These are phyloP conservation scores for Thermochaetoides dissita DNA, from an alignment of 2,329 filamentous ascomycete genomes.

Conservation along the genomic window DNA sequence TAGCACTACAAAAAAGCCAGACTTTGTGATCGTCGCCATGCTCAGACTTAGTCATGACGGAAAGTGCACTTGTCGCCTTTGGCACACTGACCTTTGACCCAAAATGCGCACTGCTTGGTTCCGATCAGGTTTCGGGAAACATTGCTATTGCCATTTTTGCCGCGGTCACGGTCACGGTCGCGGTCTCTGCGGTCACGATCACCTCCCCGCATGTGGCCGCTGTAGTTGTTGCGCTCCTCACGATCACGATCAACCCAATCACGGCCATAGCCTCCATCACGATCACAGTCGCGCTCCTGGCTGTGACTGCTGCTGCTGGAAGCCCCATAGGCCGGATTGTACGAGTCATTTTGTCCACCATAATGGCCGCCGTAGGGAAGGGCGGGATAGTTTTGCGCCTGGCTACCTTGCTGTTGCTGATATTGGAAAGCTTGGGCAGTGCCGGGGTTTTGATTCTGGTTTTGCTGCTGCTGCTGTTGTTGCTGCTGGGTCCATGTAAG, in stretches of 20 bases:
- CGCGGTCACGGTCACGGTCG: conserved; percentile 10
- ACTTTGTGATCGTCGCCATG: too few species aligned
- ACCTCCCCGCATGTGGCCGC: conserved; percentile 18
- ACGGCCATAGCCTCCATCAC: not conserved
- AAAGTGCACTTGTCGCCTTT: conserved; percentile 64
- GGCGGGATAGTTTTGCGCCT: not conserved
- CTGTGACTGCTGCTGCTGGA: too few species aligned
- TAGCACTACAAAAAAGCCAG: too few species aligned
- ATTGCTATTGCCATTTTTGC: conserved; percentile 10
- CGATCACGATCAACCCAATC: conserved; percentile 2
- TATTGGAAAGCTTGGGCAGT: too few species aligned
- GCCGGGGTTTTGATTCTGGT: too few species aligned
- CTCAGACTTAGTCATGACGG: conserved; percentile 39
- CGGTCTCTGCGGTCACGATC: conserved; percentile 18
- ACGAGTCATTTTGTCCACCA: too few species aligned
- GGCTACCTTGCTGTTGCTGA: conserved; percentile 2
- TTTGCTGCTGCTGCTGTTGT: too few species aligned
- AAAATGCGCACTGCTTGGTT: conserved; percentile 58
- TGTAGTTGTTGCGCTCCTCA: conserved; percentile 11
- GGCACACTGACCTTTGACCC: conserved; percentile 54
- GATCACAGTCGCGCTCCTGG: conserved; percentile 2
- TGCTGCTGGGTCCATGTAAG: conserved; percentile 7
- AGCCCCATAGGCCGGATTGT: too few species aligned
- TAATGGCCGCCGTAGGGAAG: conserved; percentile 16
- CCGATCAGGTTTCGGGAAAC: conserved; percentile 40